A percentile compares a stretch with the other conserved stretches of the same genome.
These are phyloP conservation scores for Periglandula ipomoeae DNA, from an alignment of 2,329 filamentous ascomycete genomes.

Conservation along the genomic window DNA sequence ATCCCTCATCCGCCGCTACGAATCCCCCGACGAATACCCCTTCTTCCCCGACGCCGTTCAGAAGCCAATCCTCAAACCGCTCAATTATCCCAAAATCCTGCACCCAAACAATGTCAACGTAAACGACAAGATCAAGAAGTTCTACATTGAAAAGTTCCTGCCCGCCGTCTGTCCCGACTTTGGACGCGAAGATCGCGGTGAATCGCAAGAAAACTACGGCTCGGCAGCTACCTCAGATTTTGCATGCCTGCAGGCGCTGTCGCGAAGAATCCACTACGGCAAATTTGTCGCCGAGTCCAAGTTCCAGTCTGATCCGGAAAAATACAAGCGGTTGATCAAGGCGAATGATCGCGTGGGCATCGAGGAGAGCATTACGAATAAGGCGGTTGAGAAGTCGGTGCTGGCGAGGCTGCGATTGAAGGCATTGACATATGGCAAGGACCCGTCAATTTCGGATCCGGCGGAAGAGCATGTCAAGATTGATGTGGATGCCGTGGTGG, in stretches of 20 bases:
- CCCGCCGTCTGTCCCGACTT: slow-evolving; percentile 74
- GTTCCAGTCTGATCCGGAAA: slow-evolving; percentile 73
- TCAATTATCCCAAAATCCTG: slow-evolving; percentile 81
- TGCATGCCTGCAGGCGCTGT: slow-evolving; percentile 78
- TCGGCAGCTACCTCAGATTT: slow-evolving; percentile 89
- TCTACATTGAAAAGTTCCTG: slow-evolving; percentile 76
- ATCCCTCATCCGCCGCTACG: slow-evolving; percentile 86
- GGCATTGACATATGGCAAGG: slow-evolving; percentile 86
- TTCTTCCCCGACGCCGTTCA: slow-evolving; percentile 84
- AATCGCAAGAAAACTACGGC: slow-evolving; percentile 90
- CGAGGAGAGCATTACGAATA: slow-evolving; percentile 82
- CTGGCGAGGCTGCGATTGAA: slow-evolving; percentile 79
- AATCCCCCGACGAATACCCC: slow-evolving; percentile 93
- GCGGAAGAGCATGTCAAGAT: slow-evolving; percentile 65
- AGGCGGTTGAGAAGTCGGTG: slow-evolving; percentile 82
- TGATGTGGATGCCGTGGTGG: slow-evolving; percentile 80
- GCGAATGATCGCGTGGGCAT: slow-evolving; percentile 72
- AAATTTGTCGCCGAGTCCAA: slow-evolving; percentile 98
- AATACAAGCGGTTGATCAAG: slow-evolving; percentile 74
- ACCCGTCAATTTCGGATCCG: slow-evolving; percentile 57
- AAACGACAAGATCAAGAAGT: slow-evolving; percentile 76
- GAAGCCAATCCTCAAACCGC: slow-evolving; percentile 72
- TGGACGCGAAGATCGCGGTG: slow-evolving; percentile 69
- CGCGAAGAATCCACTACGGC: slow-evolving; percentile 88
- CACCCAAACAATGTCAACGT: slow-evolving; percentile 85